phyloP scores from a whole-genome alignment of 2,329 filamentous ascomycete genomes.

The Dactylellina haptotyla region DNA sequence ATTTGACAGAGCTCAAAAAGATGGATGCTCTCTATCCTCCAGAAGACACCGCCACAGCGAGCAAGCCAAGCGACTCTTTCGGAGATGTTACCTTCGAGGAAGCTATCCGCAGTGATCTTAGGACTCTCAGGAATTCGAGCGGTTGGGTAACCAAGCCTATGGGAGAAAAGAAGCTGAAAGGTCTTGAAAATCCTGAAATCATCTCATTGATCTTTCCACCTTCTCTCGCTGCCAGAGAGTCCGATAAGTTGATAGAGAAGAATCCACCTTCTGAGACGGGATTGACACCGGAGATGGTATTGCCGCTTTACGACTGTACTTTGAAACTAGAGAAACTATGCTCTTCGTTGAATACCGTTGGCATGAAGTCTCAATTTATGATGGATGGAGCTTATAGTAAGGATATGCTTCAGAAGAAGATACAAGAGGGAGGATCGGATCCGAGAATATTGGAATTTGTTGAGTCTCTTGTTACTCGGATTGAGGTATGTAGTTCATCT shows the following conservation, averaged over 20 bases:
- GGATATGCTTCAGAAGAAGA: constrained; percentile 79
- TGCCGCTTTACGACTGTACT: constrained; percentile 88
- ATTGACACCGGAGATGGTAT: constrained; percentile 85
- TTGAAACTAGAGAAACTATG: constrained; percentile 93
- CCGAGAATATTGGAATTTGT: constrained; percentile 87
- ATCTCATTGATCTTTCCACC: constrained; percentile 97
- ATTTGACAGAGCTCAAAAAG: constrained; percentile 76
- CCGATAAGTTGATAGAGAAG: constrained; percentile 64
- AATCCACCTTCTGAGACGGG: constrained; percentile 73
- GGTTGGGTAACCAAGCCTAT: constrained; percentile 98
- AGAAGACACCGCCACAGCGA: constrained; percentile 76
- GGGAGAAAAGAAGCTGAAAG: constrained; percentile 93
- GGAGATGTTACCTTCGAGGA: constrained; percentile 79
- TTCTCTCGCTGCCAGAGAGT: constrained; percentile 77
- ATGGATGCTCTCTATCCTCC: constrained; percentile 75
- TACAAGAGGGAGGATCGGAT: constrained; percentile 87
- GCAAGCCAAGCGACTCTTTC: constrained; percentile 77
- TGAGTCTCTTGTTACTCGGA: constrained; percentile 92
- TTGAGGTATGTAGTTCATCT: constrained; percentile 75
- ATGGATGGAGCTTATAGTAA: constrained; percentile 72
- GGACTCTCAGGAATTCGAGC: constrained; percentile 80
- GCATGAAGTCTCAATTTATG: constrained; percentile 38
- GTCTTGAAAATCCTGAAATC: constrained; percentile 94
- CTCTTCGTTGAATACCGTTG: constrained; percentile 70
- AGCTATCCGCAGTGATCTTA: constrained; percentile 85